Conservation (phyloP, 2,329 filamentous ascomycete genomes). For the Nigrospora sphaerica region DNA sequence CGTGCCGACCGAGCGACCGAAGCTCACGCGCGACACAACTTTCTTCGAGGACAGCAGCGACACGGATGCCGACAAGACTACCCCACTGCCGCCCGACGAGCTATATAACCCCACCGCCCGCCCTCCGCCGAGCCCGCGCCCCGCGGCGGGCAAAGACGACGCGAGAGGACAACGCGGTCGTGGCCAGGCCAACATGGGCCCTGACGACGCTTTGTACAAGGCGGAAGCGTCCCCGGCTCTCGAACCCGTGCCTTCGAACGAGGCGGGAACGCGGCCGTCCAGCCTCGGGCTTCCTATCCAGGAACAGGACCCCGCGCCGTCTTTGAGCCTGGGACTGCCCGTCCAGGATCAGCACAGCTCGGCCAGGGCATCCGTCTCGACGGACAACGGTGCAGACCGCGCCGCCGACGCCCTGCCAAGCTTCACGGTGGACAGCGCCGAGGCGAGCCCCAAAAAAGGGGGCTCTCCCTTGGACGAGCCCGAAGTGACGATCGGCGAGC, state of each 20-base stretch:
- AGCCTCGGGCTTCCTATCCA: conserved; percentile 28
- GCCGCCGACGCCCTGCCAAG: conserved; percentile 40
- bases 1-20: conserved; percentile 13
- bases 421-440: conserved; percentile 39
- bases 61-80: conserved; percentile 24
- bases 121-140: too few relatives aligned
- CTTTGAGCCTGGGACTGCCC: conserved; percentile 22
- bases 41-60: conserved; percentile 48
- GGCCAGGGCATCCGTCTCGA: conserved; percentile 28
- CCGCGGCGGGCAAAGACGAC: too few relatives aligned
- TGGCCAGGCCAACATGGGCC: too few relatives aligned
- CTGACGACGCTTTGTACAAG: too few relatives aligned
- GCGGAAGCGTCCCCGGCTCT: too few relatives aligned
- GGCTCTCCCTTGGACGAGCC: conserved; percentile 48
- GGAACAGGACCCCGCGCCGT: conserved; percentile 12
- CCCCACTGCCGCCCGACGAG: too few relatives aligned
- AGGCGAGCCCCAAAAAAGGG: conserved; percentile 27
- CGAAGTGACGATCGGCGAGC: conserved; percentile 49
- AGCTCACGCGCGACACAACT: conserved; percentile 28
- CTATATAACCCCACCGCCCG: too few relatives aligned
- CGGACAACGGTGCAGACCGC: conserved; percentile 32
- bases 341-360: conserved; percentile 27
- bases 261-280: conserved; percentile 5
- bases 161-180: too few relatives aligned
- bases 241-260: too few relatives aligned